Percentiles rank a stretch among this genome's conserved stretches.
phyloP scores from a whole-genome alignment of 2,329 filamentous ascomycete species.

The Shiraia sp. region DNA sequence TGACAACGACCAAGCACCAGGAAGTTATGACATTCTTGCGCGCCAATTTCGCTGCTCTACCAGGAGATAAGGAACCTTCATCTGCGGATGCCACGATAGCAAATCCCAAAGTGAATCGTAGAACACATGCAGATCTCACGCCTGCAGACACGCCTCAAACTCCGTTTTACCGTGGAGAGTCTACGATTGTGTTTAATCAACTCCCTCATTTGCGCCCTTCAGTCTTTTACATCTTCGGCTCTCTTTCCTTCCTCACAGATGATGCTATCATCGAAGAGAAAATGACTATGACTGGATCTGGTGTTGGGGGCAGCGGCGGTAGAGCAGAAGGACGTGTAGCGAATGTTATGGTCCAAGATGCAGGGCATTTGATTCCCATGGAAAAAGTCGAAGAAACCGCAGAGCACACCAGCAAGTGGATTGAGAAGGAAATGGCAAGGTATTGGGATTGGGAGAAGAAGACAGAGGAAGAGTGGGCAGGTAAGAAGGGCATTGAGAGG shows the following conservation, averaged over 20 bases:
- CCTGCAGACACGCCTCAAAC: constrained; percentile 39
- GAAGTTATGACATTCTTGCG: constrained; percentile 80
- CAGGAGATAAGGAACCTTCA: constrained; percentile 51
- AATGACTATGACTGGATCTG: constrained; percentile 65
- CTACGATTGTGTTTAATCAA: constrained; percentile 57
- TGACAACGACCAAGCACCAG: constrained; percentile 83
- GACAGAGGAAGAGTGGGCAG: constrained; percentile 38
- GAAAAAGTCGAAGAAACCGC: constrained; percentile 73
- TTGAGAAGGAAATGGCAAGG: constrained; percentile 41
- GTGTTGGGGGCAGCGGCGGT: constrained; percentile 70
- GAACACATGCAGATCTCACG: constrained; percentile 51
- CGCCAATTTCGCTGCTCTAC: constrained; percentile 56
- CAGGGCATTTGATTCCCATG: constrained; percentile 83
- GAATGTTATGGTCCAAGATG: constrained; percentile 64
- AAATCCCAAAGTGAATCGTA: constrained; percentile 39
- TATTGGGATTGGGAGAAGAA: constrained; percentile 41
- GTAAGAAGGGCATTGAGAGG: constrained; percentile 34
- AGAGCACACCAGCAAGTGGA: constrained; percentile 48
- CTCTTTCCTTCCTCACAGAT: constrained; percentile 58
- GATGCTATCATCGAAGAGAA: constrained; percentile 60
- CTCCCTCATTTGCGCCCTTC: constrained; percentile 66
- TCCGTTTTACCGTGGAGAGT: constrained; percentile 71
- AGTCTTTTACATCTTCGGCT: constrained; percentile 67
- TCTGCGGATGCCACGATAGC: constrained; percentile 30
- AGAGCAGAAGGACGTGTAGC: constrained; percentile 67